Base-by-base conservation (phyloP, 345 rosid genomes). In the Excoecaria agallocha region DNA sequence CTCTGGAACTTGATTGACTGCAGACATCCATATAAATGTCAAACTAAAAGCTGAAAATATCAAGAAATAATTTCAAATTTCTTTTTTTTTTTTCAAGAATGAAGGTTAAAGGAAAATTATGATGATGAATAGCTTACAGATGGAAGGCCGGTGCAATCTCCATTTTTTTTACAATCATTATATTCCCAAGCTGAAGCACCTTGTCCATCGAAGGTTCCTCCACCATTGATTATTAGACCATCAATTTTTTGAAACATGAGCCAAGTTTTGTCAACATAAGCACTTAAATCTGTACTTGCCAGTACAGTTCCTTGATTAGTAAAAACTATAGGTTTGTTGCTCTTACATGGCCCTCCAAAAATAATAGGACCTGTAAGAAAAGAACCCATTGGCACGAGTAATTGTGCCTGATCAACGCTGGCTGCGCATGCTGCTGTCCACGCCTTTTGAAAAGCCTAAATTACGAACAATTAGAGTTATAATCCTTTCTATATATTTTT, bases 131-230 rank as follows among this genome's bases (percentile, higher is more conserved):
- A 8, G 20, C 80, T 75, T 76, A 88, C 96, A 39, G 77, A 71
- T 30, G 93, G 92, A 15, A 85, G 89, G 37, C 54, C 73, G 1
- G 58, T 62, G 81, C 96, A 89, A 1, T 65, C 9, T 1, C 3
- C 7, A 38, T 80, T 77, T 3, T 3, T 24, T 12, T 73, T 67
- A 77, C 94, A 87, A 41, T 81, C 85, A 50, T 83, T 85, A 55
- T 68, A 71, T 52, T 51, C 57, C 97, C 94, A 91, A 0, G 71
- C 58, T 8, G 58, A 41, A n/a, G 54, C 75, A 55, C 94, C 97
- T 78, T 80, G 83, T 13, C 89, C 97, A 41, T 91, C 89, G 51
- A 89, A 91, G 61, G 82, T 70, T 45, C 97, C 97, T 17, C 77
- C 54, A 37, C 97, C 94, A 25, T 79, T 85, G 61, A 91, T 54